Evolutionary conservation across 2,329 filamentous ascomycete species (phyloP).

Genomic region (Byssothecium circinans): DNA sequence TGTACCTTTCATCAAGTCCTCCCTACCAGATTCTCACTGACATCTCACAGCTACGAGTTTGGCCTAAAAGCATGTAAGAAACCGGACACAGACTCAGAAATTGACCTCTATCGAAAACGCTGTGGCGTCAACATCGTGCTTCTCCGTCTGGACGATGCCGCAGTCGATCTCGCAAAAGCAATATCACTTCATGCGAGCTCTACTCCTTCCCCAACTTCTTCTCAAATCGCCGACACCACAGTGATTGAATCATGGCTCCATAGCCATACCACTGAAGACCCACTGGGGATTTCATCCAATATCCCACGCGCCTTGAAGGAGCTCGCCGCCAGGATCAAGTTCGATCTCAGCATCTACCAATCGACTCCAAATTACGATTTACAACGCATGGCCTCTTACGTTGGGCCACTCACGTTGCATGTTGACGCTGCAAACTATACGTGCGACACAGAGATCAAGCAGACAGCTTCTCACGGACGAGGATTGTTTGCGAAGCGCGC

Average conservation of each 20-base stretch:
- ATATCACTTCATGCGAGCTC: conserved; percentile 15
- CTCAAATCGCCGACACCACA: conserved; percentile 7
- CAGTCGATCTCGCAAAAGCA: conserved; percentile 20
- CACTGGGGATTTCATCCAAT: conserved; percentile 11
- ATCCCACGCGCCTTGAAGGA: conserved; percentile 21
- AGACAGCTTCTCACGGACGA: conserved; percentile 46
- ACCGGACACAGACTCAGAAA: conserved; percentile 5
- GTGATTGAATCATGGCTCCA: conserved; percentile 20
- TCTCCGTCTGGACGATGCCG: conserved; percentile 27
- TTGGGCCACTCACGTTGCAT: conserved; percentile 24
- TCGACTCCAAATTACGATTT: conserved; percentile 18
- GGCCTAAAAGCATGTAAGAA: conserved; percentile 4
- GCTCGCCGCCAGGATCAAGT: conserved; percentile 24
- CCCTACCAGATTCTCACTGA: neutral
- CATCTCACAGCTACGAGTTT: conserved; percentile 16
- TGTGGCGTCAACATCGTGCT: conserved; percentile 29
- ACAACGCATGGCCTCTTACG: conserved; percentile 20
- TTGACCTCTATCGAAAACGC: conserved; percentile 26
- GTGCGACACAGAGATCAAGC: conserved; percentile 35
- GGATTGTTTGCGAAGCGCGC: conserved; percentile 55
- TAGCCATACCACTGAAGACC: conserved; percentile 15
- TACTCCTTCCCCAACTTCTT: conserved; percentile 3
- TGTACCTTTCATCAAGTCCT: too few species aligned
- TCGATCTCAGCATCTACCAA: conserved; percentile 24
- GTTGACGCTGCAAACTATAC: conserved; percentile 28